Percentiles rank a stretch among this genome's conserved stretches.
These are phyloP conservation scores for Xanthoconium stramineum DNA, from an alignment of 768 basidiomycete species.

Conservation along the genomic window DNA sequence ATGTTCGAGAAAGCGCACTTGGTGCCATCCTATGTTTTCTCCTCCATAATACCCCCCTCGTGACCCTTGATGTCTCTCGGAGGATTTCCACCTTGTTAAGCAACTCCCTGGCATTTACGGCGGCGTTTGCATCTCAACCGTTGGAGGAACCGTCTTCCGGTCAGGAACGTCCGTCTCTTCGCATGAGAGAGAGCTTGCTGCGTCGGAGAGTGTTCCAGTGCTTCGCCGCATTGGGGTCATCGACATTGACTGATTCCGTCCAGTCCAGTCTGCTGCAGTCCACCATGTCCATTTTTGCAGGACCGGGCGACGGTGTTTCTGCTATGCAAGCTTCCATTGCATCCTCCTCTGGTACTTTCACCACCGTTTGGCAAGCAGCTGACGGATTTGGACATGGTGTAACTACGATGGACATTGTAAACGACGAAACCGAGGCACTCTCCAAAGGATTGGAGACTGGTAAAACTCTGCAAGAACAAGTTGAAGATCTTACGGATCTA, in stretches of 20 bases:
- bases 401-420: constrained; percentile 58
- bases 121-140: constrained; percentile 71
- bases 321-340: constrained; percentile 91
- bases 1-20: constrained; percentile 87
- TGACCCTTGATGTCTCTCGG: constrained; percentile 88
- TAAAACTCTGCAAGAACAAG: constrained; percentile 68
- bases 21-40: constrained; percentile 88
- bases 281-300: constrained; percentile 77
- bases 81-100: constrained; percentile 82
- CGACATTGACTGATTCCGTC: constrained; percentile 77
- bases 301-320: constrained; percentile 75
- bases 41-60: constrained; percentile 71
- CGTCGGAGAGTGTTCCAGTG: constrained; percentile 87
- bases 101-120: constrained; percentile 88
- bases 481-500: constrained; percentile 76
- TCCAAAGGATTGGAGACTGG: constrained; percentile 25
- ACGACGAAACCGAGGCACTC: constrained; percentile 37
- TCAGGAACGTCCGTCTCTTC: constrained; percentile 52
- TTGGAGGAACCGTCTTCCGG: constrained; percentile 55
- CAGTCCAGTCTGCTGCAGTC: constrained; percentile 80
- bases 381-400: constrained; percentile 95
- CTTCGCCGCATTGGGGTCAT: constrained; percentile 77
- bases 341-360: constrained; percentile 78
- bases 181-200: constrained; percentile 78
- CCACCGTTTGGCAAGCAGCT: constrained; percentile 77